Conservation (phyloP, 202 grass and related monocot genomes). For the Elaeis oleifera region DNA sequence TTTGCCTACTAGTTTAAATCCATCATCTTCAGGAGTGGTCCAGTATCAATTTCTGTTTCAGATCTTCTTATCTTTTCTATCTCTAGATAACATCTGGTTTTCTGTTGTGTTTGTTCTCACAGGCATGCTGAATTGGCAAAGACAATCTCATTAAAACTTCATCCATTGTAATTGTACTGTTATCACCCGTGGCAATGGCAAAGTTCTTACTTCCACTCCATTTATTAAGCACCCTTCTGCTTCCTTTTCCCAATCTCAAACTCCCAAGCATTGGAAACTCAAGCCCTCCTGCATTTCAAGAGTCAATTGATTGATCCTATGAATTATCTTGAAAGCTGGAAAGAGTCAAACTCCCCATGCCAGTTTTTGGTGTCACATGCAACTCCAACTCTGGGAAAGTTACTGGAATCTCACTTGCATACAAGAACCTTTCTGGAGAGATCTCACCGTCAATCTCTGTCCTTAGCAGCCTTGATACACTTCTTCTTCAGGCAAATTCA, state of each 20-base stretch:
- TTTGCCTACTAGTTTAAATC: too few species aligned
- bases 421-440: slow-evolving; percentile 52
- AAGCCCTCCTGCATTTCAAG: slow-evolving; percentile 50
- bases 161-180: too few species aligned
- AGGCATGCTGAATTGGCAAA: too few species aligned
- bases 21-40: too few species aligned
- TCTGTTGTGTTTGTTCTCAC: too few species aligned
- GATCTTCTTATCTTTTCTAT: too few species aligned
- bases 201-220: slow-evolving; percentile 1
- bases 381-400: slow-evolving; percentile 13
- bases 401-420: slow-evolving; percentile 43
- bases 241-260: slow-evolving; percentile 6
- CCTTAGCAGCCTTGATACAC: slow-evolving; percentile 14
- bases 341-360: slow-evolving; percentile 29
- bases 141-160: too few species aligned
- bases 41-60: too few species aligned
- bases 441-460: slow-evolving; percentile 37
- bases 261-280: slow-evolving; percentile 20
- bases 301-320: slow-evolving; percentile 38
- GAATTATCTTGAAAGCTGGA: slow-evolving; percentile 64
- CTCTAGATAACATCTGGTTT: too few species aligned
- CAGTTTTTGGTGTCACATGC: slow-evolving; percentile 43
- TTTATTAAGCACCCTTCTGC: slow-evolving; percentile 14
- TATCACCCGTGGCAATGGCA: too few species aligned
- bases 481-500: slow-evolving; percentile 39